Base-by-base conservation (phyloP, 2,329 filamentous ascomycete genomes). In the Podosphaera fusca region DNA sequence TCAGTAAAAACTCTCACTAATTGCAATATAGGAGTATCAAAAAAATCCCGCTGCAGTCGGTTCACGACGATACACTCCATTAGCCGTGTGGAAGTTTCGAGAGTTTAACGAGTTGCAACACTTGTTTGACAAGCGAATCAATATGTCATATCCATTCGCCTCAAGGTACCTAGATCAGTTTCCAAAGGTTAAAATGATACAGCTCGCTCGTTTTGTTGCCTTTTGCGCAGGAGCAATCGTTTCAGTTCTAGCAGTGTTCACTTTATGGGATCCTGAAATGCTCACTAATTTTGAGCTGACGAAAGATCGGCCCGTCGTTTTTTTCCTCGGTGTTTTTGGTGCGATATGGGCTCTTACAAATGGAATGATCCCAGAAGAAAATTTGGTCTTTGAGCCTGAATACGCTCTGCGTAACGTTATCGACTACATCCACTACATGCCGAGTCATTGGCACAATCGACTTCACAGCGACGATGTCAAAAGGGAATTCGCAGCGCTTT, bases 31-130 rank as follows among this genome's bases (percentile, higher is more conserved):
- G 84, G 90, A 98, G 73, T 95, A 94, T 66, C 88, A 95, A 70
- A 94, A 89, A 66, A 94, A 95, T 60, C 90, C 87, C 0, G 81
- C 87, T 0, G 82, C 88, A 60, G 78, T 95, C 42, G 85, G 86
- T n/a, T 84, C 87, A 14, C 81, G 92, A 46, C 83, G 88, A 62
- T 98, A 95, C 67, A 96, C 90, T 0, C 86, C 88, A 1, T 78
- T 95, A 55, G 92, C 92, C 0, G 85, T 95, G 67, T 98, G 92
- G 92, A 96, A 95, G 65, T 95, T 98, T 61, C 83, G 92, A 53
- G 90, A 96, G 68, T 98, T 96, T 75, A 98, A 98, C 65, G 92
- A 98, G 69, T 75, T 98, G 0, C 84, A 84, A 58, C 92, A 98
- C 69, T 75, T 96, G 1, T 98, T 96, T 64, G 79, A 88, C 59